phyloP scores from a whole-genome alignment of 495 filamentous ascomycete genomes.

The Xylaria flabelliformis region DNA sequence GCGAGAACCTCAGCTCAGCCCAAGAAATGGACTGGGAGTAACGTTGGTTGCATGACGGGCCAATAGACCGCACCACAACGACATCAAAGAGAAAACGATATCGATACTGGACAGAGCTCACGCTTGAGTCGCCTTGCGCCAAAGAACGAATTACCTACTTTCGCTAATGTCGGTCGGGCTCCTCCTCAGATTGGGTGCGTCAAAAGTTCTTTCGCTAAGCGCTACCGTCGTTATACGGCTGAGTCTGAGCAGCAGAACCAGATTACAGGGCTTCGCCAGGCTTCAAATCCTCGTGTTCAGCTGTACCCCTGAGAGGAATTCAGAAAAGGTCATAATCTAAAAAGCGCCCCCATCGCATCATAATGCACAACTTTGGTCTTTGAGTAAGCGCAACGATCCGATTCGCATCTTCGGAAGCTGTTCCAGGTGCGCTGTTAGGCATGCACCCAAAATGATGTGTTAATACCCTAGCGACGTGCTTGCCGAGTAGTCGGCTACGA shows the following conservation, averaged over 20 bases:
- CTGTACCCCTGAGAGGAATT: neutral
- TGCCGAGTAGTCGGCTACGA: slow-evolving; percentile 1
- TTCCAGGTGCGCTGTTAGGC: neutral
- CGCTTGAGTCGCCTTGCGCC: neutral
- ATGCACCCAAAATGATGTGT: slow-evolving; percentile 8
- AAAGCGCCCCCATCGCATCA: neutral
- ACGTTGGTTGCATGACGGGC: slow-evolving; percentile 13
- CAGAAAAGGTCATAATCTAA: neutral
- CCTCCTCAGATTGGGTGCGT: neutral
- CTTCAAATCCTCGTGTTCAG: slow-evolving; percentile 15
- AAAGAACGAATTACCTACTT: neutral
- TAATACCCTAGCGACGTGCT: slow-evolving; percentile 7
- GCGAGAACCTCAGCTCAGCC: slow-evolving; percentile 4
- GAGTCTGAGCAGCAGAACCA: neutral
- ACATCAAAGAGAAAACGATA: neutral
- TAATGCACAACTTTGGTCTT: neutral
- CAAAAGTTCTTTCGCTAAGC: slow-evolving; percentile 6
- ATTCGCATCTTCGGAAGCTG: slow-evolving; percentile 2
- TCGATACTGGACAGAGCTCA: neutral
- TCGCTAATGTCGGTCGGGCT: neutral
- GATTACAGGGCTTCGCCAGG: neutral
- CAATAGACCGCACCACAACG: neutral
- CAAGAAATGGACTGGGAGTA: slow-evolving; percentile 9
- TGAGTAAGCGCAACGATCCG: slow-evolving; percentile 7
- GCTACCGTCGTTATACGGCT: neutral